Base-by-base conservation (phyloP, 768 basidiomycete species). In the Leccinum variicolor region DNA sequence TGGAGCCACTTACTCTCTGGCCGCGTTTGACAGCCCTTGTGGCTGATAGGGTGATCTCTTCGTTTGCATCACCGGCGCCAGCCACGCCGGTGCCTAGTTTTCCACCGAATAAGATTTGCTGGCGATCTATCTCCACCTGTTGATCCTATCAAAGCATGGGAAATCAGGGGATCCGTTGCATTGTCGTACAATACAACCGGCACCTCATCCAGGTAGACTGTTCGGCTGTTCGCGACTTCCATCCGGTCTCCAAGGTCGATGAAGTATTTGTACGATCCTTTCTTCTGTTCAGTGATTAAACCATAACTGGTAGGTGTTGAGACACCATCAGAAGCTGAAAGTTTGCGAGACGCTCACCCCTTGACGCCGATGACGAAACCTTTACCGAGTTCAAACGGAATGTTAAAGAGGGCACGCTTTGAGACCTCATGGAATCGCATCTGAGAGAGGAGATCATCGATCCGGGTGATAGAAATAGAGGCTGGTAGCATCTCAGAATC, bases 261-360 rank as follows among this genome's bases (percentile, higher is more conserved):
- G 59, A 97, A 94, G 66, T 93, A 91, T 67, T 84, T 89, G 70
- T 93, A 89, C 5, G 78, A 54, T 0, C 91, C 90, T 71, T 89
- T 95, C 70, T 82, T 90, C 73, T 95, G 93, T 66, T 94, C 88
- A 1, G 91, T 91, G 15, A 98, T 81, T 46, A 96, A 73, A 9
- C 91, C 87, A 71, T 96, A 99, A 49, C 94, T 97, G 62, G 17
- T 23, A 45, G 49, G 58, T 26, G 29, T 58, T 60, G 57, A 64
- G 52, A 15, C 21, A 53, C 50, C 23, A 33, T 26, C 3, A 48
- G 15, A 33, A 5, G 17, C 34, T 54, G n/a, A 39, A n/a, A 34
- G 15, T 41, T 17, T 31, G 15, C 51, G 50, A 52, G 41, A 57
- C 53, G 74, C 78, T 69, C 67, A 90, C 85, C 92, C 92, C 73